Evolutionary conservation across 1,284 basidiomycete genomes (phyloP), one percentile per base, ranked within the genome.

Genomic region (Ganoderma sinense): DNA sequence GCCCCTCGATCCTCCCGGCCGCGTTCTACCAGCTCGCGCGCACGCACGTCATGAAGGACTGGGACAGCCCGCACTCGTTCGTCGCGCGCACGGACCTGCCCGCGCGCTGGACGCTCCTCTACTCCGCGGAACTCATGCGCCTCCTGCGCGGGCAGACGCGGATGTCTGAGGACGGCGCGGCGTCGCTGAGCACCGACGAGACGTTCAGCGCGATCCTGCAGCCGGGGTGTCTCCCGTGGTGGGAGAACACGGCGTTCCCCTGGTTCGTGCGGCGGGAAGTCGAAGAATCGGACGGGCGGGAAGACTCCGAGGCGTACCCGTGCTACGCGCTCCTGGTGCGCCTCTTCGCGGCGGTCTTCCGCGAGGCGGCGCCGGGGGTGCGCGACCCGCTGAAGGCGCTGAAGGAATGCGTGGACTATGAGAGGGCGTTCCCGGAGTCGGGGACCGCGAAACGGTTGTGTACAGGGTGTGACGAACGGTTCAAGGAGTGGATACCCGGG

Each of bases 1-100:
- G 90, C 0, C 80, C 82, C 4, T 79, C 82, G 1, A 75, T 92
- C 64, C 83, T 92, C 18, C 87, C 89, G 3, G 84, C 88, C 16
- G 89, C 89, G 0, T 86, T 92, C 74, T 92, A 91, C 78, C 89
- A 91, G 71, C 83, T 92, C 45, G 55, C 66, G 20, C 62, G 65
- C 63, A 66, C 56, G n/a, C 8, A 53, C 51, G 51, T 53, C 18
- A 20, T 13, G 26, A 11, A 53, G 10, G 51, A 53, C 13, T 26
- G 10, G 51, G 51, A 53, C 26, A 14, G 13, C 11, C 51, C 26
- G 10, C 11, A 4, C 10, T 53, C 51, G 23, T 53, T 29, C 26
- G 10, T 2, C 23, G 51, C 43, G 18, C 4, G 14, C n/a, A 14
- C 11, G 51, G 26, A 53, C 51, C 10, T 23, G 26, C 51, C 51